A percentile compares a stretch with the other conserved stretches of the same genome.
Evolutionary conservation across 177 flowering plant species (phyloP).

Genomic region (Telopea speciosissima): DNA sequence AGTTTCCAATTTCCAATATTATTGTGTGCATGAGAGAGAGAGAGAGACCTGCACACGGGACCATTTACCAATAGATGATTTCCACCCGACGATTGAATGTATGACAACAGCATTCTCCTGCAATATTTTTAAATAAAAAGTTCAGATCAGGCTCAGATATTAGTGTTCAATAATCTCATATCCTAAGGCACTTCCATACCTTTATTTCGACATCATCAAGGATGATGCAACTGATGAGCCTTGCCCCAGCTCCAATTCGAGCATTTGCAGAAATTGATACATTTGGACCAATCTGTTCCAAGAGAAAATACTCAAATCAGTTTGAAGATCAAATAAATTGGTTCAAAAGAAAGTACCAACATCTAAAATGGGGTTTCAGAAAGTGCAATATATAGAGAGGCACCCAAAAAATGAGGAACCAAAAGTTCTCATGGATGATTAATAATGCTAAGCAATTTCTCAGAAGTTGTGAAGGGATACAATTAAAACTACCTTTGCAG

Average conservation of each 20-base stretch:
- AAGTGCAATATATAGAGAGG: neutral
- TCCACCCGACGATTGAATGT: conserved; percentile 93
- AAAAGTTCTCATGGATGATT: neutral
- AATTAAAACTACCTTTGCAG: conserved; percentile 63
- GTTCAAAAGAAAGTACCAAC: neutral
- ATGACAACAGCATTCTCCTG: conserved; percentile 93
- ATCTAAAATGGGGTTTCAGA: neutral
- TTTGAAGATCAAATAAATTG: neutral
- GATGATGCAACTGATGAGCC: conserved; percentile 84
- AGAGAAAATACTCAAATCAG: conserved; percentile 2
- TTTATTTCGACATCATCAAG: conserved; percentile 89
- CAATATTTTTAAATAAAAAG: neutral
- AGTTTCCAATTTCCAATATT: too few relatives aligned
- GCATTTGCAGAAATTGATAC: conserved; percentile 98
- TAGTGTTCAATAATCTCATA: neutral
- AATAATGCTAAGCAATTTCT: neutral
- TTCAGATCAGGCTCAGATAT: conserved; percentile 3
- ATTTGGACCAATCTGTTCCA: conserved; percentile 86
- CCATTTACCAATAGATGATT: conserved; percentile 89
- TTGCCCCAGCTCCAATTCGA: conserved; percentile 84
- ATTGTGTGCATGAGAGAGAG: neutral
- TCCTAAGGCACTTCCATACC: conserved; percentile 37
- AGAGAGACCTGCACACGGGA: conserved; percentile 83
- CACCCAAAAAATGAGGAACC: neutral
- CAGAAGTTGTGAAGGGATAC: neutral